Evolutionary conservation across 2,329 filamentous ascomycete genomes (phyloP).

Genomic region (Emydomyces testavorans): DNA sequence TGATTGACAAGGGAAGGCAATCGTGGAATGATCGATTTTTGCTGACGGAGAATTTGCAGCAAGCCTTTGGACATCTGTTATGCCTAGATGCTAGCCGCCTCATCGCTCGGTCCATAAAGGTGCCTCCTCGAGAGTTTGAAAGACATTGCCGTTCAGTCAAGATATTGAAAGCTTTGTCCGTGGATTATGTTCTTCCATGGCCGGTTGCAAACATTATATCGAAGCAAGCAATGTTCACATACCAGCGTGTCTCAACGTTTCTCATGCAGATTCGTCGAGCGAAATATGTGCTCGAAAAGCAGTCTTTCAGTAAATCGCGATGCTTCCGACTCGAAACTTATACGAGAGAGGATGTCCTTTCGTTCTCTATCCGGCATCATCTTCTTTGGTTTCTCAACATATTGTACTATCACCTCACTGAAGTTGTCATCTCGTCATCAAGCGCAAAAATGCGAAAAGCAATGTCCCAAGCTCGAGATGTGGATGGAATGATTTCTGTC

Average conservation of each 20-base stretch:
- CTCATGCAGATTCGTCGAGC: conserved; percentile 68
- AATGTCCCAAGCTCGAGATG: conserved; percentile 53
- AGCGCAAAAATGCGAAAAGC: conserved; percentile 45
- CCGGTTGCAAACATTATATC: conserved; percentile 60
- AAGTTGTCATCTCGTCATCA: conserved; percentile 56
- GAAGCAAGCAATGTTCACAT: conserved; percentile 50
- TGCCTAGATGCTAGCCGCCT: conserved; percentile 52
- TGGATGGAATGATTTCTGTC: conserved; percentile 67
- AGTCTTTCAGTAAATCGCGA: conserved; percentile 28
- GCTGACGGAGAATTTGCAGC: conserved; percentile 65
- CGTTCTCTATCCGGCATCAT: conserved; percentile 48
- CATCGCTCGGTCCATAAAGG: conserved; percentile 42
- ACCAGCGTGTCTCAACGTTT: conserved; percentile 62
- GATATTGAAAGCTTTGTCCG: conserved; percentile 50
- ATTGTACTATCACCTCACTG: conserved; percentile 64
- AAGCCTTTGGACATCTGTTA: conserved; percentile 48
- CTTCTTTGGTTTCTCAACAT: conserved; percentile 68
- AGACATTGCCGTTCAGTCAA: conserved; percentile 49
- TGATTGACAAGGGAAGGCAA: conserved; percentile 51
- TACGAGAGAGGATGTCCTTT: conserved; percentile 25
- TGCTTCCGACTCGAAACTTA: conserved; percentile 25
- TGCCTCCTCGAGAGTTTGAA: conserved; percentile 34
- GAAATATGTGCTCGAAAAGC: conserved; percentile 51
- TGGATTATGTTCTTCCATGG: conserved; percentile 58
- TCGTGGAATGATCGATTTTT: conserved; percentile 72